Conservation (phyloP, 2,329 filamentous ascomycete species). For the Talaromyces sp. region DNA sequence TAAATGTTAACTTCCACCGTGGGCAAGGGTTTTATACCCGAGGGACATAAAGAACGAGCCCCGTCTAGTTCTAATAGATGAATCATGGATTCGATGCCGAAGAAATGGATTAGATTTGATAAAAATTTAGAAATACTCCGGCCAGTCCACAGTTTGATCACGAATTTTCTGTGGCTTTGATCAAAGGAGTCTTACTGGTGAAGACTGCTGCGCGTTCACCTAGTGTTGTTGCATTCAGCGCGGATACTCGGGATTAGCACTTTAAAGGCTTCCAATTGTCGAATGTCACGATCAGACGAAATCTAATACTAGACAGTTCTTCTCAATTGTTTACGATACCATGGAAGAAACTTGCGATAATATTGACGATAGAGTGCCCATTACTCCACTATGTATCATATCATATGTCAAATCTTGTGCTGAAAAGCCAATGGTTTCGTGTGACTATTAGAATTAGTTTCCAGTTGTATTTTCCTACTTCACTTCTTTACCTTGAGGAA, state of each 20-base stretch:
- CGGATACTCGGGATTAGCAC: neutral
- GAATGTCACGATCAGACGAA: neutral
- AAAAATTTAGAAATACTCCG: neutral
- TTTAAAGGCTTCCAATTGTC: neutral
- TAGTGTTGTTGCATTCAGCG: neutral
- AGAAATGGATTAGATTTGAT: neutral
- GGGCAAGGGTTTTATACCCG: neutral
- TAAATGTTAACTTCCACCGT: neutral
- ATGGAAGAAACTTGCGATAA: neutral
- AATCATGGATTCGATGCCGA: too few species aligned
- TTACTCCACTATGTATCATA: neutral
- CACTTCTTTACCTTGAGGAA: neutral
- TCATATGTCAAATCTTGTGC: neutral
- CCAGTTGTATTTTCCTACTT: neutral
- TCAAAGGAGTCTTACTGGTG: neutral
- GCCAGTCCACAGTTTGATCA: neutral
- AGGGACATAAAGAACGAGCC: neutral
- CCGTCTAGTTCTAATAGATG: neutral
- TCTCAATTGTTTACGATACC: neutral
- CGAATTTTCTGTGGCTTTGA: neutral
- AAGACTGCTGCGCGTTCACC: neutral
- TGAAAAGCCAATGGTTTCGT: neutral
- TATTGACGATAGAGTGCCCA: neutral
- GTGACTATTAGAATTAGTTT: neutral
- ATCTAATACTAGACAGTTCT: neutral